Conservation (phyloP, 148 eudicot genomes). For the Dysphania ambrosioides region DNA sequence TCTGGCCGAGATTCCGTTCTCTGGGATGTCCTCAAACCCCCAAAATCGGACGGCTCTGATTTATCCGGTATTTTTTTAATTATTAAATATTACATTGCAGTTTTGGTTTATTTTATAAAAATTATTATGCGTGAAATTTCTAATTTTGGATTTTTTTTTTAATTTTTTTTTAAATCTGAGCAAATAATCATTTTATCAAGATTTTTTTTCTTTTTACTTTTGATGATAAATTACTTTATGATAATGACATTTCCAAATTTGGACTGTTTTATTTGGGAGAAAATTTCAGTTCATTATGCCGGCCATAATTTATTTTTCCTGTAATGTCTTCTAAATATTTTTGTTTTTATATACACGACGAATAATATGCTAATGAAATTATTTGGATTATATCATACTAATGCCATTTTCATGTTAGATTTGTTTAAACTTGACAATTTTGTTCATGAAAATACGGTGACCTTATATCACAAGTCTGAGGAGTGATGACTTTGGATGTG, state of each 20-base stretch:
- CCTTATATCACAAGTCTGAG: background rate
- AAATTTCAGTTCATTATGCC: background rate
- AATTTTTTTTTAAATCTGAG: background rate
- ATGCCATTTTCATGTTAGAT: background rate
- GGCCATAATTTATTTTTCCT: background rate
- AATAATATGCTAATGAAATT: background rate
- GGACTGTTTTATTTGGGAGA: background rate
- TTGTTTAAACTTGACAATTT: background rate
- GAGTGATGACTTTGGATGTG: background rate
- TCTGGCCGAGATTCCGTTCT: constrained; percentile 60
- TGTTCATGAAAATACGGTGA: too few species aligned
- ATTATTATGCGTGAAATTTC: too few species aligned
- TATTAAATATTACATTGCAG: background rate
- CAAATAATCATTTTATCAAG: too few species aligned
- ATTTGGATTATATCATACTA: background rate
- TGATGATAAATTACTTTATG: too few species aligned
- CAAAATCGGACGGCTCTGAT: constrained; percentile 35
- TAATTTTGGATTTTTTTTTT: background rate
- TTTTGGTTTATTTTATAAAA: too few species aligned
- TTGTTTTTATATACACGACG: background rate
- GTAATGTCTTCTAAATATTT: background rate
- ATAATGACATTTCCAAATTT: background rate
- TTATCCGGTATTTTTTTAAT: constrained; percentile 46
- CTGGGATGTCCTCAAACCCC: constrained; percentile 42
- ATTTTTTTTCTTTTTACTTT: too few species aligned